These are phyloP conservation scores for Auxenochlorella pyrenoidosa DNA, from an alignment of 139 green algal genomes.

Conservation along the genomic window DNA sequence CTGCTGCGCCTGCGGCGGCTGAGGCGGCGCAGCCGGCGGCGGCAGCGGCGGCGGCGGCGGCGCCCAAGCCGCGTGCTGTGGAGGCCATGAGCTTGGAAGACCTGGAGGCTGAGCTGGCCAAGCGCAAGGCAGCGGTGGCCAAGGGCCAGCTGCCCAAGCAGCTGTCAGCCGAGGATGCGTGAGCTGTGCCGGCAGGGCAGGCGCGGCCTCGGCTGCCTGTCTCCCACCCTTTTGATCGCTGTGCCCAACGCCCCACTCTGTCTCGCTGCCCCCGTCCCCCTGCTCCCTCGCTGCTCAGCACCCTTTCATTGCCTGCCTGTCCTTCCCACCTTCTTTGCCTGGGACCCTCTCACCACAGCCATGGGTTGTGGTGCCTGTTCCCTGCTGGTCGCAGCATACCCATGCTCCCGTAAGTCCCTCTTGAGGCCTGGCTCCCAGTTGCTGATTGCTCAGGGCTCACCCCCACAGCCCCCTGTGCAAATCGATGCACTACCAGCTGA, in stretches of 20 bases:
- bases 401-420: too few relatives aligned
- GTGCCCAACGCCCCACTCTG: not conserved
- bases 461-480: too few relatives aligned
- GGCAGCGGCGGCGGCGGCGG: not conserved
- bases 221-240: not conserved
- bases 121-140: conserved; percentile 37
- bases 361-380: too few relatives aligned
- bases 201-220: not conserved
- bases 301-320: not conserved
- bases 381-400: too few relatives aligned
- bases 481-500: too few relatives aligned
- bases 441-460: too few relatives aligned
- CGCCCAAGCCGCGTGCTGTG: conserved; percentile 45
- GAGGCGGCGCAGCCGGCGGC: not conserved
- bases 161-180: conserved; percentile 24
- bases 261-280: too few relatives aligned
- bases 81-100: conserved; percentile 70
- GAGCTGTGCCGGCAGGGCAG: not conserved
- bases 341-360: not conserved
- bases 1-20: not conserved
- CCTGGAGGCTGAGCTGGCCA: conserved; percentile 80
- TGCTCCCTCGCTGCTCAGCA: too few relatives aligned
- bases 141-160: conserved; percentile 15
- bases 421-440: too few relatives aligned
- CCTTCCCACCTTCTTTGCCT: not conserved